phyloP scores from a whole-genome alignment of 257 asterid genomes.

The Vinca minor region DNA sequence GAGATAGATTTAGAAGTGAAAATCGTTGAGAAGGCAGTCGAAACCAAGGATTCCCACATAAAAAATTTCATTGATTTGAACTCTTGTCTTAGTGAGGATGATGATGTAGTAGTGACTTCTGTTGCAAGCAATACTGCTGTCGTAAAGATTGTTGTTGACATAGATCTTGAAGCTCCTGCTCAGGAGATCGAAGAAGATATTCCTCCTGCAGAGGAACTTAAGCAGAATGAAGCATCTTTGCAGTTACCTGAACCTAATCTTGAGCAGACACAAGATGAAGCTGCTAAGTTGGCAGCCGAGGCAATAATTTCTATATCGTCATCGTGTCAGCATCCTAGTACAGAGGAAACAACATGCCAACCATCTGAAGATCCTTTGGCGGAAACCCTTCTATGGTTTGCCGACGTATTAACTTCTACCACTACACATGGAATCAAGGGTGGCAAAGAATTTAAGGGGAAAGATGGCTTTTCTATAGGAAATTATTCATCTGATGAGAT shows the following conservation, averaged over 20 bases:
- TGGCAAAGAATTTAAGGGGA: constrained; percentile 20
- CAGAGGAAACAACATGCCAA: constrained; percentile 16
- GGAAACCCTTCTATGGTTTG: constrained; percentile 59
- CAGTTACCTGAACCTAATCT: constrained; percentile 20
- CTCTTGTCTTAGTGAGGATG: constrained; percentile 55
- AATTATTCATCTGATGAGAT: constrained; percentile 35
- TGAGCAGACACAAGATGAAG: constrained; percentile 38
- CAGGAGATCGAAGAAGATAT: constrained; percentile 40
- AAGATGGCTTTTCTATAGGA: constrained; percentile 14
- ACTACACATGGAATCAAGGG: constrained; percentile 26
- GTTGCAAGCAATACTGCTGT: constrained; percentile 25
- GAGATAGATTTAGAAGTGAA: constrained; percentile 32
- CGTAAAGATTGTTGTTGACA: constrained; percentile 35
- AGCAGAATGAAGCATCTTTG: constrained; percentile 18
- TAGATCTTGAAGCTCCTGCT: constrained; percentile 60
- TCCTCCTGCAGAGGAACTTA: constrained; percentile 21
- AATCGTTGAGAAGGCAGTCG: constrained; percentile 26
- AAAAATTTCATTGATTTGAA: constrained; percentile 66
- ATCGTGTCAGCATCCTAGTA: constrained; percentile 21
- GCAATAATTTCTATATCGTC: constrained; percentile 53
- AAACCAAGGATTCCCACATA: constrained; percentile 13
- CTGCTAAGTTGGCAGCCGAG: constrained; percentile 58
- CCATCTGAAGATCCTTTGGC: constrained; percentile 32
- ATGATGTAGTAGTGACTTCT: constrained; percentile 47
- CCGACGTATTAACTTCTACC: constrained; percentile 32